A percentile compares a stretch with the other conserved stretches of the same genome.
Conservation (phyloP, 768 basidiomycete species). For the Auricularia auricula-judae region DNA sequence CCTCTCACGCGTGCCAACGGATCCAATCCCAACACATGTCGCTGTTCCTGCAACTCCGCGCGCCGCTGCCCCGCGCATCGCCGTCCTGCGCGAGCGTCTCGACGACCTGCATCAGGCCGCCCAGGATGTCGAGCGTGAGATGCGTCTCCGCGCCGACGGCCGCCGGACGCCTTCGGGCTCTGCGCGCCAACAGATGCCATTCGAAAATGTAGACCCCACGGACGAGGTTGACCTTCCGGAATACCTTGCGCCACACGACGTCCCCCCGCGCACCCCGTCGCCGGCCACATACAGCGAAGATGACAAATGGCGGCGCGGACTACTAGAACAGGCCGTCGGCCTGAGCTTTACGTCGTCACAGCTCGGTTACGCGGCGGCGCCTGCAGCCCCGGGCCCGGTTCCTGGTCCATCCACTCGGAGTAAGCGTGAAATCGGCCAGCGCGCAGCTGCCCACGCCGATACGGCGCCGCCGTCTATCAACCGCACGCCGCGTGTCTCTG, state of each 20-base stretch:
- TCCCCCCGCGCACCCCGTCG: not conserved
- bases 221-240: conserved; percentile 63
- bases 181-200: conserved; percentile 14
- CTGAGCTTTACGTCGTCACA: conserved; percentile 16
- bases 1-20: conserved; percentile 11
- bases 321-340: conserved; percentile 69
- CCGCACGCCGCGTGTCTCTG: not conserved
- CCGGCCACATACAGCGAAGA: conserved; percentile 34
- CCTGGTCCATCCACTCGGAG: conserved; percentile 16
- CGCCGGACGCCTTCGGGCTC: not conserved
- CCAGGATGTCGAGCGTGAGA: conserved; percentile 57
- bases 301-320: conserved; percentile 63
- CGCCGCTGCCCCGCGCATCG: conserved; percentile 42
- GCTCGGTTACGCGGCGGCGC: not conserved
- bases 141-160: conserved; percentile 33
- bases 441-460: conserved; percentile 29
- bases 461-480: conserved; percentile 6
- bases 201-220: conserved; percentile 67
- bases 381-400: not conserved
- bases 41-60: conserved; percentile 40
- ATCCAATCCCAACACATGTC: conserved; percentile 41
- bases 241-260: not conserved
- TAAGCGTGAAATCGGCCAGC: conserved; percentile 27
- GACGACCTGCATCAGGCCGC: conserved; percentile 57
- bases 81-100: conserved; percentile 78